phyloP scores from a whole-genome alignment of 2,329 filamentous ascomycete species.

The Hysterium pulicare region DNA sequence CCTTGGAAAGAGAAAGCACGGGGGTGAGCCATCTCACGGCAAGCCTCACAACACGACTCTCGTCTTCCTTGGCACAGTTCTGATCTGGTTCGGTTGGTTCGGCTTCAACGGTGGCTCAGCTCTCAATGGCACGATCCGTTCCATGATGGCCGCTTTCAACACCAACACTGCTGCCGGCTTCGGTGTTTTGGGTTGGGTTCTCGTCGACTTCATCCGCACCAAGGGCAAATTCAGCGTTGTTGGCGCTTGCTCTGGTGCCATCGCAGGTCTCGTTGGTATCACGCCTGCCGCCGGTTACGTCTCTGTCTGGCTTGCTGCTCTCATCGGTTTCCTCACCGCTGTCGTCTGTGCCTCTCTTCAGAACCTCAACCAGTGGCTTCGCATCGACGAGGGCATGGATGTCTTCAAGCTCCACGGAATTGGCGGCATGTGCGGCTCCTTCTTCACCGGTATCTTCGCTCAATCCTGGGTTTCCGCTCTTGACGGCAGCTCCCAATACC shows the following conservation, averaged over 20 bases:
- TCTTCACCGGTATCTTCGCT: slow-evolving; percentile 58
- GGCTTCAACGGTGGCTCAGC: slow-evolving; percentile 58
- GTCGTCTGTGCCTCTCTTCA: slow-evolving; percentile 50
- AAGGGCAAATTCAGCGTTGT: slow-evolving; percentile 54
- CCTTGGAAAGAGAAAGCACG: slow-evolving; percentile 56
- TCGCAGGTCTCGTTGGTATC: slow-evolving; percentile 60
- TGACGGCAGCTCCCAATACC: slow-evolving; percentile 48
- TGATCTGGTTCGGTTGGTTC: slow-evolving; percentile 65
- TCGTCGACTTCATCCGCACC: slow-evolving; percentile 52
- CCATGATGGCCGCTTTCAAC: slow-evolving; percentile 56
- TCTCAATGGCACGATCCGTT: slow-evolving; percentile 51
- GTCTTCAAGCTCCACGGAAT: slow-evolving; percentile 59
- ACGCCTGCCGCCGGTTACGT: slow-evolving; percentile 56
- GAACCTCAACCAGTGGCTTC: slow-evolving; percentile 52
- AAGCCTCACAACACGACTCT: slow-evolving; percentile 63
- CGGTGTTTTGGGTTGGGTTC: slow-evolving; percentile 53
- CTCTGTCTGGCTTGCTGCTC: slow-evolving; percentile 51
- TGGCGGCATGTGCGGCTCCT: slow-evolving; percentile 56
- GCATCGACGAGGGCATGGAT: slow-evolving; percentile 57
- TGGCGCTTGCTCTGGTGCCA: slow-evolving; percentile 56
- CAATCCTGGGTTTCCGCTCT: slow-evolving; percentile 47
- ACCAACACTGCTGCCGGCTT: slow-evolving; percentile 56
- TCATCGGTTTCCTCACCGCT: slow-evolving; percentile 56
- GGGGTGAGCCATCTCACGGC: slow-evolving; percentile 47
- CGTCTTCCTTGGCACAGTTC: slow-evolving; percentile 60